Evolutionary conservation across 2,329 filamentous ascomycete genomes (phyloP).

Genomic region (Alternaria sp.): DNA sequence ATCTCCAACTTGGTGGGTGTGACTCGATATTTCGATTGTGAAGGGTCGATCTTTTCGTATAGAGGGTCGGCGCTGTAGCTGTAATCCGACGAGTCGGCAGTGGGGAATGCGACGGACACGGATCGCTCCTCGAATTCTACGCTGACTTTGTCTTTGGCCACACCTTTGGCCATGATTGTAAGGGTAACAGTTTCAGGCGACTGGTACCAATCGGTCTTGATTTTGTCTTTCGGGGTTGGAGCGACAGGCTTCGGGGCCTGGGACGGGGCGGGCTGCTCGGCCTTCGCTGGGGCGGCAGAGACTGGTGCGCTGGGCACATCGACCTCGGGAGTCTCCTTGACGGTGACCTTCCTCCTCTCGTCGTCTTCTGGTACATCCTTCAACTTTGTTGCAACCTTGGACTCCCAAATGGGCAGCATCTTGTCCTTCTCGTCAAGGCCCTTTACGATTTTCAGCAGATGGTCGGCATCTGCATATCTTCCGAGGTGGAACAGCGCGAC

Average conservation of each 20-base stretch:
- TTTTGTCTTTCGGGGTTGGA: slow-evolving; percentile 61
- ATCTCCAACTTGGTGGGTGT: slow-evolving; percentile 83
- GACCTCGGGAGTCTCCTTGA: slow-evolving; percentile 60
- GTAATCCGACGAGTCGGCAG: slow-evolving; percentile 60
- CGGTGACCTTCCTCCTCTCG: slow-evolving; percentile 46
- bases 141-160: slow-evolving; percentile 62
- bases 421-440: slow-evolving; percentile 61
- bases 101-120: slow-evolving; percentile 65
- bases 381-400: slow-evolving; percentile 62
- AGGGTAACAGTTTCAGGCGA: slow-evolving; percentile 66
- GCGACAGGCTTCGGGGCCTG: slow-evolving; percentile 36
- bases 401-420: slow-evolving; percentile 63
- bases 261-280: slow-evolving; percentile 13
- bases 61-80: slow-evolving; percentile 71
- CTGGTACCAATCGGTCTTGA: slow-evolving; percentile 74
- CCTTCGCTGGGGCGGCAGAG: slow-evolving; percentile 12
- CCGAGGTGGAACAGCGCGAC: slow-evolving; percentile 74
- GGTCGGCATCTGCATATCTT: slow-evolving; percentile 75
- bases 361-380: slow-evolving; percentile 58
- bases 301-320: slow-evolving; percentile 52
- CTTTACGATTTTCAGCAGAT: slow-evolving; percentile 67
- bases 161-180: slow-evolving; percentile 70
- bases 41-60: slow-evolving; percentile 68
- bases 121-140: slow-evolving; percentile 60
- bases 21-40: slow-evolving; percentile 67